Evolutionary conservation across 2,329 filamentous ascomycete genomes (phyloP).

Genomic region (Sodiomyces alkalinus): DNA sequence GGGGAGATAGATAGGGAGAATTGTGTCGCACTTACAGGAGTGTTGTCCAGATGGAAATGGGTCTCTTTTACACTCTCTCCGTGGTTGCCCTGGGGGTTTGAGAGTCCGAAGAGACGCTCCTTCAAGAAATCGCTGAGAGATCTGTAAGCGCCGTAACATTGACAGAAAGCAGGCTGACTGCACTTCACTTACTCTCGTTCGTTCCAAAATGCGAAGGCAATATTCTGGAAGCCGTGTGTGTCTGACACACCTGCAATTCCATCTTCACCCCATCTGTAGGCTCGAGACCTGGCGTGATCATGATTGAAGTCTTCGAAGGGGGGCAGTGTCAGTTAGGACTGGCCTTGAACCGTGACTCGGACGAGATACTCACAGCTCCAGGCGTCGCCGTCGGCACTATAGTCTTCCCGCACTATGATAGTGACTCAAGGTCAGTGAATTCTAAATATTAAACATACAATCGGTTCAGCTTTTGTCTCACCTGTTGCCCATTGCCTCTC

Average conservation of each 20-base stretch:
- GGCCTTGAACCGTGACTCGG: too few relatives aligned
- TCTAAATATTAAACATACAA: constrained; percentile 10
- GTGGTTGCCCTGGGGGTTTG: constrained; percentile 93
- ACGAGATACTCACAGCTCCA: constrained; percentile 65
- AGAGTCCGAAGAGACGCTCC: constrained; percentile 85
- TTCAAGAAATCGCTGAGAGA: constrained; percentile 70
- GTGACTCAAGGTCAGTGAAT: too few relatives aligned
- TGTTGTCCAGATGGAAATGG: constrained; percentile 94
- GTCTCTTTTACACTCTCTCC: constrained; percentile 95
- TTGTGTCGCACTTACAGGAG: constrained; percentile 37
- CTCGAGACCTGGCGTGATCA: constrained; percentile 75
- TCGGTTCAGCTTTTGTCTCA: constrained; percentile 21
- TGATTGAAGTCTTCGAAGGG: constrained; percentile 68
- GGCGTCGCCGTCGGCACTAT: constrained; percentile 76
- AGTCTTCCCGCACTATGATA: constrained; percentile 92
- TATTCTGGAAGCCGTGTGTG: constrained; percentile 79
- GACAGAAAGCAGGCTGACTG: too few relatives aligned
- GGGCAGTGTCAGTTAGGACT: constrained; percentile 5
- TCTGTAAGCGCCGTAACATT: too few relatives aligned
- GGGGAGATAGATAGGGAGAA: constrained; percentile 1
- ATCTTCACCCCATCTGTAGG: constrained; percentile 93
- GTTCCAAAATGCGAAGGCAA: constrained; percentile 96
- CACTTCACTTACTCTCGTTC: constrained; percentile 65
- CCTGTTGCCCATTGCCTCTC: constrained; percentile 94
- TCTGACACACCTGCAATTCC: constrained; percentile 91